A percentile compares a stretch with the other conserved stretches of the same genome.
These are phyloP conservation scores for Aspergillus udagawae DNA, from an alignment of 2,329 filamentous ascomycete species.

Conservation along the genomic window DNA sequence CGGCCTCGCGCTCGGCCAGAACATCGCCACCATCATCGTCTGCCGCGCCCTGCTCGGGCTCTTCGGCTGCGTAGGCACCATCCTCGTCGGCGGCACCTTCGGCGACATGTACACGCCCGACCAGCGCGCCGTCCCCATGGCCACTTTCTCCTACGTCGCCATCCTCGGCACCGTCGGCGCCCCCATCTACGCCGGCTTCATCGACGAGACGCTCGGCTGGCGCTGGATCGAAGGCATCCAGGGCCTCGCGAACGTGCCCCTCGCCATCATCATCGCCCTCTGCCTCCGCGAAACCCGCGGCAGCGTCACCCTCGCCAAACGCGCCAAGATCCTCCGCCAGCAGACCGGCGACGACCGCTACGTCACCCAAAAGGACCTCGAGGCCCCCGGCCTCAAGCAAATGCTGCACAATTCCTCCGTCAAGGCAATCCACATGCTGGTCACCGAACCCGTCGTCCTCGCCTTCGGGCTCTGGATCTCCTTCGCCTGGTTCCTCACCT, in stretches of 20 bases:
- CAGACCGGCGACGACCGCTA: slow-evolving; percentile 49
- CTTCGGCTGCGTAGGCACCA: slow-evolving; percentile 49
- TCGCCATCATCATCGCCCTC: slow-evolving; percentile 42
- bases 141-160: slow-evolving; percentile 47
- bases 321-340: slow-evolving; percentile 46
- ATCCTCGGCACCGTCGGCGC: slow-evolving; percentile 52
- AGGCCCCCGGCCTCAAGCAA: slow-evolving; percentile 46
- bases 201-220: slow-evolving; percentile 51
- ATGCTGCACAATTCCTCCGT: slow-evolving; percentile 44
- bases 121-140: slow-evolving; percentile 46
- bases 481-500: slow-evolving; percentile 52
- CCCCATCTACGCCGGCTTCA: slow-evolving; percentile 53
- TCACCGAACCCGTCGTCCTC: slow-evolving; percentile 49
- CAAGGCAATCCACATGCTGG: slow-evolving; percentile 49
- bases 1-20: slow-evolving; percentile 45
- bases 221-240: slow-evolving; percentile 53
- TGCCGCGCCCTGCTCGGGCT: slow-evolving; percentile 47
- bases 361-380: slow-evolving; percentile 49
- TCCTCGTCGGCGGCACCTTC: slow-evolving; percentile 49
- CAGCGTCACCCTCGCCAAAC: slow-evolving; percentile 45
- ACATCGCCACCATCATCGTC: slow-evolving; percentile 48
- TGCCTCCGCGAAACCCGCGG: slow-evolving; percentile 48
- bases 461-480: slow-evolving; percentile 51
- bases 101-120: slow-evolving; percentile 48
- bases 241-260: slow-evolving; percentile 49